Evolutionary conservation across 2,329 filamentous ascomycete genomes (phyloP), one percentile per base, ranked within the genome.

Genomic region (Cytospora mali): DNA sequence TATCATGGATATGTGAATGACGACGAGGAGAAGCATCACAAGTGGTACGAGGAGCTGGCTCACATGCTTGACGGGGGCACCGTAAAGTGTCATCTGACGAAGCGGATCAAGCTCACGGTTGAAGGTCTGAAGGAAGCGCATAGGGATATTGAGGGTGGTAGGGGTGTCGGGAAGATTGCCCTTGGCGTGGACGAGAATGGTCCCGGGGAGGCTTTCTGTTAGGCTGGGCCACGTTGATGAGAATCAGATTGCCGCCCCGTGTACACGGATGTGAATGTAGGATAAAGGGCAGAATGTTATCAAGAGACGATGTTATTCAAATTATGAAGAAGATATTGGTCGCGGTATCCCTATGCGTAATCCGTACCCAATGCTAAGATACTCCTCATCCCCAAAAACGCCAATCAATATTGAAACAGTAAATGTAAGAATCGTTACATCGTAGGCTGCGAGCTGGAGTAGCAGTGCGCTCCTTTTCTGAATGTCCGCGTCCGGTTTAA

Each of bases 81-180:
- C 10, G 67, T 80, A 39, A 73, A 74, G 63, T 77, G 74, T 50
- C 75, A 78, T 68, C 66, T 77, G 62, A 75, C 68, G 52, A 71
- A 74, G 66, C 71, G 71, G 55, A 53, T 77, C 28, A 72, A 69
- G 49, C 64, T 77, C 39, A 77, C 73, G 27, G 66, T 73, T 1
- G 72, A 75, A 50, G 76, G 76, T 0, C 51, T 80, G 29, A 73
- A 71, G 50, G 71, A 75, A 61, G 78, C 74, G 14, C 78, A 80
- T 66, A 66, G 72, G 60, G 66, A 72, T 16, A 71, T 79, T 35
- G 75, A 79, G 64, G 69, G 65, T 18, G 74, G 75, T 16, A 74
- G 70, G 46, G 71, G 69, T 1, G 71, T 76, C 53, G 76, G 76
- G 1, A 77, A 79, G 69, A 71, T 75, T 61, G 74, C 67, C 1